Percentiles rank a stretch among this genome's conserved stretches.
phyloP scores from a whole-genome alignment of 164 flowering plant species.

The Litsea cubeba region DNA sequence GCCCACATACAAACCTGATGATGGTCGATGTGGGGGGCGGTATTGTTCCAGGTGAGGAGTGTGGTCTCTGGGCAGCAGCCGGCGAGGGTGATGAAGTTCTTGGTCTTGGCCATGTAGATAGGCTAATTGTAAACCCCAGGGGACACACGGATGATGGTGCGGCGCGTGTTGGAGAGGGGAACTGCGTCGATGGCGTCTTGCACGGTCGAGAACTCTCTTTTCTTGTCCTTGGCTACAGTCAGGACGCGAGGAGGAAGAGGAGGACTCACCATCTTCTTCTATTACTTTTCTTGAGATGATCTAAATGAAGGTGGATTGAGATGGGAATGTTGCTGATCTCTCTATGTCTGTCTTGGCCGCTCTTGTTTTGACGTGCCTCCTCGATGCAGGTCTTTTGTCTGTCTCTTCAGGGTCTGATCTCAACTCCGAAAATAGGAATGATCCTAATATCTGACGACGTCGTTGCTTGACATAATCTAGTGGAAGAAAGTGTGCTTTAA shows the following conservation, averaged over 20 bases:
- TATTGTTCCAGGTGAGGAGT: slow-evolving; percentile 80
- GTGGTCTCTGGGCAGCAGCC: slow-evolving; percentile 62
- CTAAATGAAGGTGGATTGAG: no score
- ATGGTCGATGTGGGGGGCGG: slow-evolving; percentile 76
- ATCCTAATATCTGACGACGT: no score
- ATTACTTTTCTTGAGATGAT: no score
- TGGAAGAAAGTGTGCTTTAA: no score
- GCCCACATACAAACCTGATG: slow-evolving; percentile 55
- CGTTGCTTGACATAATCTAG: no score
- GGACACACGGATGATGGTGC: slow-evolving; percentile 58
- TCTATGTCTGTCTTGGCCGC: no score
- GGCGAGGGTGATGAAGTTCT: slow-evolving; percentile 78
- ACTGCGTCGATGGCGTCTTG: slow-evolving; percentile 86
- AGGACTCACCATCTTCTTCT: neutral
- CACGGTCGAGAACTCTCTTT: slow-evolving; percentile 57
- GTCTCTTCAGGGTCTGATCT: no score
- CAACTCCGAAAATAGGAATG: no score
- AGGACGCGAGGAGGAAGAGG: slow-evolving; percentile 32
- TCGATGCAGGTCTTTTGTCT: no score
- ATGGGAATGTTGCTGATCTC: no score
- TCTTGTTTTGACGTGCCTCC: no score
- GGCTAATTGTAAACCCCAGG: slow-evolving; percentile 87
- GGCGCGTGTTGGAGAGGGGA: slow-evolving; percentile 61
- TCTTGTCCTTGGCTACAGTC: slow-evolving; percentile 52
- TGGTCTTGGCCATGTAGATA: slow-evolving; percentile 85